Evolutionary conservation across 1,284 basidiomycete genomes (phyloP).

Genomic region (Phellinidium pouzarii): DNA sequence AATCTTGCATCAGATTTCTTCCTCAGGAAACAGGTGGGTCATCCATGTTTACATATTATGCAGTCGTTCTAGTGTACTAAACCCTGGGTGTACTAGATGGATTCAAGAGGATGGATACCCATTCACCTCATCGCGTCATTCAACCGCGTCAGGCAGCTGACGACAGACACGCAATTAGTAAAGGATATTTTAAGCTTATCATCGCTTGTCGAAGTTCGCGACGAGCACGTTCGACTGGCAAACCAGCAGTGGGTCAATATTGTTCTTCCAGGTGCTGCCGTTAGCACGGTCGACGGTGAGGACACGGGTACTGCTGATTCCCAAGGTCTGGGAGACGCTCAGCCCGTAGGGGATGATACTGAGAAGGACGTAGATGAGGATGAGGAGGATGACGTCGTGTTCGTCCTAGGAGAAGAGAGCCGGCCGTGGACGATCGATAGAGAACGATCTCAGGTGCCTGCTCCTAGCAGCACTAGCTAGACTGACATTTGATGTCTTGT

Average conservation of each 20-base stretch:
- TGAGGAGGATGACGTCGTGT: constrained; percentile 49
- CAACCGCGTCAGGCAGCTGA: constrained; percentile 73
- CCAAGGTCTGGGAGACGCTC: constrained; percentile 3
- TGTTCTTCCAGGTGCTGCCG: constrained; percentile 62
- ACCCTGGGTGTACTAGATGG: constrained; percentile 65
- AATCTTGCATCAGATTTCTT: constrained; percentile 83
- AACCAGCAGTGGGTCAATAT: constrained; percentile 54
- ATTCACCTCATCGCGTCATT: constrained; percentile 79
- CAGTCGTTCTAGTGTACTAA: neutral
- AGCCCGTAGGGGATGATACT: constrained; percentile 22
- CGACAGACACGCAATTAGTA: constrained; percentile 60
- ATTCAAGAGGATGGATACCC: constrained; percentile 81
- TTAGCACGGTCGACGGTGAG: constrained; percentile 35
- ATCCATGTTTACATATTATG: constrained; percentile 15
- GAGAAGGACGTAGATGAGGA: constrained; percentile 36
- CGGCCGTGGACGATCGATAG: constrained; percentile 28
- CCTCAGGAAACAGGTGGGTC: constrained; percentile 62
- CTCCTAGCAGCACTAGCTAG: neutral
- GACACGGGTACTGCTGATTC: neutral
- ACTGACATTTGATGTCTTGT: neutral
- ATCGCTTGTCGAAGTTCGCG: constrained; percentile 66
- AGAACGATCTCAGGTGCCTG: neutral
- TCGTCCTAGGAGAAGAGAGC: constrained; percentile 35
- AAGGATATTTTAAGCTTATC: constrained; percentile 67
- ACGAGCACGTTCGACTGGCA: constrained; percentile 60